phyloP scores from a whole-genome alignment of 495 filamentous ascomycete genomes.

The Annulohypoxylon nitens region DNA sequence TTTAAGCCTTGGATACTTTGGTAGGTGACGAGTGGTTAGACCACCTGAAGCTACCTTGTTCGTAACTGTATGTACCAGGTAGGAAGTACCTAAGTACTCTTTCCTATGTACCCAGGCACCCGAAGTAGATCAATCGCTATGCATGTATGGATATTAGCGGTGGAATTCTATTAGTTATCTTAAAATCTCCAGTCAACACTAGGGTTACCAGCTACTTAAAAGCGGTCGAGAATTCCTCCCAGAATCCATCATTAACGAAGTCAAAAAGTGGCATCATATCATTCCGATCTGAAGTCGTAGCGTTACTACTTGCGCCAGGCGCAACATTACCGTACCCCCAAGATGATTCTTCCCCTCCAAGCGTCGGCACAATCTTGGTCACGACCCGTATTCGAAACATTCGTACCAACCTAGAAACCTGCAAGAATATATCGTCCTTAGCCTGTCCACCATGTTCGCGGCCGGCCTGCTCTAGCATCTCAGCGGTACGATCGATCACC shows the following conservation, averaged over 20 bases:
- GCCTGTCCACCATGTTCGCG: constrained; percentile 44
- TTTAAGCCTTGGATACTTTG: too few relatives aligned
- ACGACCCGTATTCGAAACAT: constrained; percentile 48
- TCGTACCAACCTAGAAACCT: constrained; percentile 48
- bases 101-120: background rate
- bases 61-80: background rate
- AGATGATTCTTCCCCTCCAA: background rate
- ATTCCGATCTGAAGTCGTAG: background rate
- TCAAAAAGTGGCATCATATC: constrained; percentile 19
- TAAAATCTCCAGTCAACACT: background rate
- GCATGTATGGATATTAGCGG: too few relatives aligned
- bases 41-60: background rate
- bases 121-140: background rate
- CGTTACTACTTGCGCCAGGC: background rate
- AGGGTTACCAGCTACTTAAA: background rate
- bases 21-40: too few relatives aligned
- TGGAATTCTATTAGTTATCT: too few relatives aligned
- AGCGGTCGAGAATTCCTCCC: constrained; percentile 13
- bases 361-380: constrained; percentile 27
- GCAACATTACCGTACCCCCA: background rate
- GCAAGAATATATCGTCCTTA: constrained; percentile 51
- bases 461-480: constrained; percentile 46
- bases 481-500: constrained; percentile 50
- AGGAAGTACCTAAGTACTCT: background rate
- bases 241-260: constrained; percentile 10